Evolutionary conservation across 805 yeast species (phyloP).

Genomic region (Wilhelminamyces savonicus): DNA sequence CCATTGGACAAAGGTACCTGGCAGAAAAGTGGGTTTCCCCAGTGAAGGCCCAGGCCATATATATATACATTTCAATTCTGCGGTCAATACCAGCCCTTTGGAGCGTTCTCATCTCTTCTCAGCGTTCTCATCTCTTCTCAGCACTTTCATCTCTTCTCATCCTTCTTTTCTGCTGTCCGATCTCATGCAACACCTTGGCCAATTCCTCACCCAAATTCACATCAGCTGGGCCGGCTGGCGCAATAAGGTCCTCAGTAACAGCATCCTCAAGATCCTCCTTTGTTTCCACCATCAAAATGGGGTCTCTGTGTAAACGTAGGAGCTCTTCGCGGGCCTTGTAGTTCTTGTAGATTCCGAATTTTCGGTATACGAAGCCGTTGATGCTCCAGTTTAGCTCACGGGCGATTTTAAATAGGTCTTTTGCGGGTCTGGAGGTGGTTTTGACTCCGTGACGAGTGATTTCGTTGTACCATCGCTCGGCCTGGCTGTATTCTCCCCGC

Average conservation of each 20-base stretch:
- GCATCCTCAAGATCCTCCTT: slow-evolving; percentile 2
- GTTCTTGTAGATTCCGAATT: slow-evolving; percentile 15
- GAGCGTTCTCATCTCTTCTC: no score
- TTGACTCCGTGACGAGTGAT: slow-evolving; percentile 24
- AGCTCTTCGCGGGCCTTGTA: slow-evolving; percentile 13
- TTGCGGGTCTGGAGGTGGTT: slow-evolving; percentile 22
- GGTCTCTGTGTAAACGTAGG: slow-evolving; percentile 9
- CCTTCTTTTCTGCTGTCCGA: no score
- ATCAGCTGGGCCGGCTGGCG: slow-evolving; percentile 4
- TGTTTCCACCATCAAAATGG: slow-evolving; percentile 8
- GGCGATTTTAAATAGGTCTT: slow-evolving; percentile 25
- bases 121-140: no score
- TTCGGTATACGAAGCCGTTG: slow-evolving; percentile 26
- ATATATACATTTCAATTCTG: no score
- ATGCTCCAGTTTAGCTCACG: slow-evolving; percentile 29
- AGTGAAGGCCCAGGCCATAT: no score
- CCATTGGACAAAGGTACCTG: no score
- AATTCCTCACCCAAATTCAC: slow-evolving; percentile 16
- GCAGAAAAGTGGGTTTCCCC: no score
- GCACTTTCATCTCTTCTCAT: no score
- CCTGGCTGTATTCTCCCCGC: slow-evolving; percentile 21
- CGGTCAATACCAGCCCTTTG: no score
- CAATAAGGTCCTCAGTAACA: slow-evolving; percentile 3
- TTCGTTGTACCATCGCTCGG: slow-evolving; percentile 32
- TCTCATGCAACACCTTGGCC: slow-evolving; percentile 11